Conservation (phyloP, 2,329 filamentous ascomycete genomes). For the Diaporthe sp. region DNA sequence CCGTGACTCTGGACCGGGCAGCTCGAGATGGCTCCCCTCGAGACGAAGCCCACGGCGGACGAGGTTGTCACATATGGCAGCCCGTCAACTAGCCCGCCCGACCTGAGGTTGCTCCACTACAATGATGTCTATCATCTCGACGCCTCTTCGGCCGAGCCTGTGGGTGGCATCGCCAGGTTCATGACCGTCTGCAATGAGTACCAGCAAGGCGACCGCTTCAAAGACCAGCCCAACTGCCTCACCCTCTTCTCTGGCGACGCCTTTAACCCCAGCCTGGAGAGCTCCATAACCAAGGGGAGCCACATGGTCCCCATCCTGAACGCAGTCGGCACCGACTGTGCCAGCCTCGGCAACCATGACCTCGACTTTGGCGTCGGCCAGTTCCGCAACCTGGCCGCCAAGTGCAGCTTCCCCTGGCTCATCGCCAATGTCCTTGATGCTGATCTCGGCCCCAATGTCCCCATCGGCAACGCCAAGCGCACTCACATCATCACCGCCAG, state of each 20-base stretch:
- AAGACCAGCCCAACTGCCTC: constrained; percentile 74
- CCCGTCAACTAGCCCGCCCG: constrained; percentile 62
- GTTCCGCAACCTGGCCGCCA: constrained; percentile 78
- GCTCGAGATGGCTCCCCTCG: constrained; percentile 36
- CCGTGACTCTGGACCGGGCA: background rate
- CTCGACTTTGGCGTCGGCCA: constrained; percentile 91
- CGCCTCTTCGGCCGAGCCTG: constrained; percentile 79
- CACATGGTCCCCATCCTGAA: constrained; percentile 94
- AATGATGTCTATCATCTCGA: constrained; percentile 97
- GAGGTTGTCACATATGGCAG: constrained; percentile 50
- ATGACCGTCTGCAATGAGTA: constrained; percentile 85
- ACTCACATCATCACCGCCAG: constrained; percentile 84
- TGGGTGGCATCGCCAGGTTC: constrained; percentile 86
- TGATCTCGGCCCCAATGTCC: constrained; percentile 79
- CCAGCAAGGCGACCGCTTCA: constrained; percentile 71
- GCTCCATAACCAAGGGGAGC: constrained; percentile 86
- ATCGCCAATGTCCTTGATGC: constrained; percentile 91
- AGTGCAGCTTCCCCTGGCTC: constrained; percentile 91
- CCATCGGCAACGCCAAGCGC: constrained; percentile 81
- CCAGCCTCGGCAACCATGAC: constrained; percentile 93
- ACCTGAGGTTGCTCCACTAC: constrained; percentile 88
- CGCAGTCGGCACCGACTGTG: constrained; percentile 80
- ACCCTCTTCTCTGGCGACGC: constrained; percentile 93
- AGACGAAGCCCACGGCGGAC: constrained; percentile 38
- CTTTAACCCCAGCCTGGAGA: constrained; percentile 92